Evolutionary conservation across 371 early-diverging fungal genomes (phyloP).

Genomic region (Paraphysoderma sedebokerense): DNA sequence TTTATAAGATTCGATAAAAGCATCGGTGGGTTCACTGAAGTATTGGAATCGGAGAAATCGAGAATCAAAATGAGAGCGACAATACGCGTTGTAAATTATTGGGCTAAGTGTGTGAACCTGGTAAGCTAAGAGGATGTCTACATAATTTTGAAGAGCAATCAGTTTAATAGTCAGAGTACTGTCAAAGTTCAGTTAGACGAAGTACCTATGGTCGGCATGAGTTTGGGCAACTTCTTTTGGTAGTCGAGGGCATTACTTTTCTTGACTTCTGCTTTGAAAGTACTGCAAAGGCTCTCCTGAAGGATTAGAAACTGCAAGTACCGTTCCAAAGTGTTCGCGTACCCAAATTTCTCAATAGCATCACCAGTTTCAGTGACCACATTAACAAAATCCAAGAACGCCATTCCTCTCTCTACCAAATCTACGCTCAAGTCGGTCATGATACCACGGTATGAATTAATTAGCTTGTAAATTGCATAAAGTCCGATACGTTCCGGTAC

Average conservation of each 20-base stretch:
- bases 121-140: not conserved
- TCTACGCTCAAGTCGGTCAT: not conserved
- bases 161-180: not conserved
- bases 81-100: not conserved
- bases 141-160: not conserved
- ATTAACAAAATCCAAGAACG: not conserved
- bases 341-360: not conserved
- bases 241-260: not conserved
- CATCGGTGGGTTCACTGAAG: not conserved
- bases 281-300: not conserved
- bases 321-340: not conserved
- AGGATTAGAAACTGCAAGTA: not conserved
- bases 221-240: not conserved
- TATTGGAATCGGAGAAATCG: not conserved
- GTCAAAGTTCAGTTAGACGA: not conserved
- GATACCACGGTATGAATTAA: not conserved
- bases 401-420: not conserved
- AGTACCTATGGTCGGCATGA: not conserved
- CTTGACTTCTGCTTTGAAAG: not conserved
- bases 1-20: not conserved
- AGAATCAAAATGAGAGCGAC: not conserved
- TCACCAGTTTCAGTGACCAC: not conserved
- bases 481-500: too few species aligned
- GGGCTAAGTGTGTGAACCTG: not conserved
- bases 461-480: too few species aligned